These are phyloP conservation scores for Scytalidium sp. DNA, from an alignment of 2,329 filamentous ascomycete species.

Conservation along the genomic window DNA sequence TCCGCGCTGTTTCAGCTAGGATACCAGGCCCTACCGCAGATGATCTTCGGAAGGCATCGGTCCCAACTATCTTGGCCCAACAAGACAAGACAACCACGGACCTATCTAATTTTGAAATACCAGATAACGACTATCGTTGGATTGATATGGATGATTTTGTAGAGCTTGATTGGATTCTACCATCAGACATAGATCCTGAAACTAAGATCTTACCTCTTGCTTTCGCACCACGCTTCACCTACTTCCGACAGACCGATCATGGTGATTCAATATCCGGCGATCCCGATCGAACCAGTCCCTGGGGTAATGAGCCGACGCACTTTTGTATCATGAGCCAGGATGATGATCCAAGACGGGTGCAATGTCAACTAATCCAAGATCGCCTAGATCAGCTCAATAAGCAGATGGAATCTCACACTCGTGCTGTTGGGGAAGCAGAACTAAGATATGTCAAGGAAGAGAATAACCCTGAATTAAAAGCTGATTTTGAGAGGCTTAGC, in stretches of 20 bases:
- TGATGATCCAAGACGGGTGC: slow-evolving; percentile 84
- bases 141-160: slow-evolving; percentile 99
- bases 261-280: slow-evolving; percentile 76
- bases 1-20: slow-evolving; percentile 88
- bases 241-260: slow-evolving; percentile 96
- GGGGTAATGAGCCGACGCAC: slow-evolving; percentile 91
- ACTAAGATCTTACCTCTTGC: slow-evolving; percentile 92
- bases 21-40: slow-evolving; percentile 79
- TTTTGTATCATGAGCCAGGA: slow-evolving; percentile 92
- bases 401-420: slow-evolving; percentile 74
- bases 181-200: slow-evolving; percentile 83
- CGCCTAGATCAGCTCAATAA: slow-evolving; percentile 74
- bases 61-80: slow-evolving; percentile 47
- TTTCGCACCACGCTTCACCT: slow-evolving; percentile 92
- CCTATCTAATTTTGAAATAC: slow-evolving; percentile 88
- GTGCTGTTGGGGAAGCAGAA: slow-evolving; percentile 73
- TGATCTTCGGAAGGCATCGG: slow-evolving; percentile 62
- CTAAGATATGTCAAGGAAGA: slow-evolving; percentile 56
- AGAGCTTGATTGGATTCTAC: slow-evolving; percentile 93
- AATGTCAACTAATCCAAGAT: slow-evolving; percentile 78
- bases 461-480: slow-evolving; percentile 47
- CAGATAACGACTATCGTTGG: slow-evolving; percentile 93
- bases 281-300: slow-evolving; percentile 78
- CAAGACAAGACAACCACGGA: slow-evolving; percentile 60
- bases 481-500: slow-evolving; percentile 58